Evolutionary conservation across 1,139 yeast species (phyloP), one percentile per base, ranked within the genome.

Genomic region (Saccharomyces hybrid): DNA sequence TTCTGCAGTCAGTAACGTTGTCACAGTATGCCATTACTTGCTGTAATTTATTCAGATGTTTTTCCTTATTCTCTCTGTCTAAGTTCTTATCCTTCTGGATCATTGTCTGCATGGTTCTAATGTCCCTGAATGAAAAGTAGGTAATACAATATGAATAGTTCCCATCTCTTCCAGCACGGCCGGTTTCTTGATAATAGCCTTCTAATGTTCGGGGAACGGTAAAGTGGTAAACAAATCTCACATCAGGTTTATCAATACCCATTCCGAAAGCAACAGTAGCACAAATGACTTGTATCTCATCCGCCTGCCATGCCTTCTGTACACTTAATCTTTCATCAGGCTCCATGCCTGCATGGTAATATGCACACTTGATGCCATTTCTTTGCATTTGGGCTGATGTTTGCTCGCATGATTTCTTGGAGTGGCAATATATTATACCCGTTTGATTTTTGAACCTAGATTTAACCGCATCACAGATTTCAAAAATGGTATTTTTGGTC

Each of bases 81-180:
- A 88, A 70, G 53, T 85, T 88, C 53, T 77, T 79, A 66, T 91
- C 98, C 56, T 84, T 76, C 56, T 84, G 85, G 53, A 93, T 90
- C 81, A 89, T 79, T 16, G 82, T 77, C 67, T 86, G 91, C 53
- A 91, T 72, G 44, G 82, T 76, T 56, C 89, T 73, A 0, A 89
- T 89, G 72, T 90, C 98, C 57, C 81, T 80, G 69, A 85, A 85
- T 11, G 84, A 78, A 67, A 86, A 93, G 64, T 82, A 93, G 79
- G 93, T 78, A 16, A 88, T 79, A 71, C 98, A 93, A 57, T 84
- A 85, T 1, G 96, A 85, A 49, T 74, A 79, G 4, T 80, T 73
- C 0, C 98, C 97, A 73, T 93, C 99, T 72, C 99, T 81, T 4
- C 99, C 99, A 1, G 98, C 99, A 71, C 99, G 83, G n/a, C 99